Evolutionary conservation across 352 stramenopile genomes (phyloP).

Genomic region (Phytophthora podocarpi): DNA sequence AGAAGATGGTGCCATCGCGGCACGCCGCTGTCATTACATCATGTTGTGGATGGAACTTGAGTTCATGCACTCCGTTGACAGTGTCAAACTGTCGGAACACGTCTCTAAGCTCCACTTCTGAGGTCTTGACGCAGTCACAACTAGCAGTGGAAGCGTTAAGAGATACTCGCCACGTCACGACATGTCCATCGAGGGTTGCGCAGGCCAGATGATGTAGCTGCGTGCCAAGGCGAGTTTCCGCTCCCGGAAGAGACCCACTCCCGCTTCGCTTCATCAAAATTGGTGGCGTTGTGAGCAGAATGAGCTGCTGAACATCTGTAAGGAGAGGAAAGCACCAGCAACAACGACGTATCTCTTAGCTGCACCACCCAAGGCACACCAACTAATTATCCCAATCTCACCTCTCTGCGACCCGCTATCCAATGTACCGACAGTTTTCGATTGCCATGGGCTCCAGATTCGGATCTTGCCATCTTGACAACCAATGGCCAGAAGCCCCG

Average conservation of each 20-base stretch:
- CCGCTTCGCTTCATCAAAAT: slow-evolving; percentile 41
- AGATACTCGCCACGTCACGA: slow-evolving; percentile 62
- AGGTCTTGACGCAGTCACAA: slow-evolving; percentile 59
- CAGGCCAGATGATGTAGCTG: slow-evolving; percentile 56
- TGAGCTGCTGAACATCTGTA: slow-evolving; percentile 70
- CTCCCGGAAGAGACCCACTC: slow-evolving; percentile 33
- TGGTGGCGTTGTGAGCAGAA: slow-evolving; percentile 55
- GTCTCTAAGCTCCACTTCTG: slow-evolving; percentile 67
- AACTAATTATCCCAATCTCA: slow-evolving; percentile 9
- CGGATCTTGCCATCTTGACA: slow-evolving; percentile 81
- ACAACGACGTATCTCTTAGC: background rate
- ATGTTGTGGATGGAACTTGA: slow-evolving; percentile 70
- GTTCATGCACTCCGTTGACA: slow-evolving; percentile 58
- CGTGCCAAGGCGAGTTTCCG: slow-evolving; percentile 31
- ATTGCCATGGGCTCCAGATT: slow-evolving; percentile 63
- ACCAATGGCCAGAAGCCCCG: slow-evolving; percentile 68
- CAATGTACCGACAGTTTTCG: slow-evolving; percentile 65
- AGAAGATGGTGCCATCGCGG: slow-evolving; percentile 72
- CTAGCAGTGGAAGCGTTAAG: slow-evolving; percentile 31
- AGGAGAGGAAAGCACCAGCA: background rate
- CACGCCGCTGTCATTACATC: slow-evolving; percentile 55
- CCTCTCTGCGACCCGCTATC: slow-evolving; percentile 62
- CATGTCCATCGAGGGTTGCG: slow-evolving; percentile 58
- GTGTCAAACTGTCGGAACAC: slow-evolving; percentile 60
- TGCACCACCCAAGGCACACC: too few species aligned